These are phyloP conservation scores for Fusarium burgessii DNA, from an alignment of 2,329 filamentous ascomycete species.

Conservation along the genomic window DNA sequence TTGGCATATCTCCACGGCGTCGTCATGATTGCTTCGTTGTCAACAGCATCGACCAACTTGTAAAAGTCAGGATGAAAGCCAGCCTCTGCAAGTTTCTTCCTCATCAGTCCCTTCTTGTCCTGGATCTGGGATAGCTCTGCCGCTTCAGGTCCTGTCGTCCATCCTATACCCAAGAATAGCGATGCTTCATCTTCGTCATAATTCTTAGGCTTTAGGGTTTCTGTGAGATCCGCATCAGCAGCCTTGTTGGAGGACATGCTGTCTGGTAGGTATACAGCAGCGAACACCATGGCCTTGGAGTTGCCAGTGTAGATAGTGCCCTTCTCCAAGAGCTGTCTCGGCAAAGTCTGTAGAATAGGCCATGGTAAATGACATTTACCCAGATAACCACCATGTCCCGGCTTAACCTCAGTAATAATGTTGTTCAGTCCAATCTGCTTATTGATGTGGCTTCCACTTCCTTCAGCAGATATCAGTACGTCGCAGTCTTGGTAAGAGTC, in stretches of 20 bases:
- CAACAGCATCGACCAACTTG: background rate
- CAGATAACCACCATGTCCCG: background rate
- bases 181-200: background rate
- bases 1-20: background rate
- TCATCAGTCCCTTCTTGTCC: background rate
- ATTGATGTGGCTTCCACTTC: background rate
- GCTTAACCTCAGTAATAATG: background rate
- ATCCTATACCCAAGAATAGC: background rate
- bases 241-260: background rate
- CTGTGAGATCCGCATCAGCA: accelerated
- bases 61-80: background rate
- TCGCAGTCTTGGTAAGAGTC: background rate
- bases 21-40: background rate
- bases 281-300: background rate
- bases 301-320: background rate
- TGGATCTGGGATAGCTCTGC: background rate
- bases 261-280: background rate
- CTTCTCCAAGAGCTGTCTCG: background rate
- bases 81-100: background rate
- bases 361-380: background rate
- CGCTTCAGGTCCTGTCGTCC: background rate
- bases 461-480: accelerated
- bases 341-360: background rate
- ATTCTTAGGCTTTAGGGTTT: background rate
- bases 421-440: background rate